A percentile compares a stretch with the other conserved stretches of the same genome.
These are phyloP conservation scores for Cyclotella kingstonii DNA, from an alignment of 108 stramenopile species.

Conservation along the genomic window DNA sequence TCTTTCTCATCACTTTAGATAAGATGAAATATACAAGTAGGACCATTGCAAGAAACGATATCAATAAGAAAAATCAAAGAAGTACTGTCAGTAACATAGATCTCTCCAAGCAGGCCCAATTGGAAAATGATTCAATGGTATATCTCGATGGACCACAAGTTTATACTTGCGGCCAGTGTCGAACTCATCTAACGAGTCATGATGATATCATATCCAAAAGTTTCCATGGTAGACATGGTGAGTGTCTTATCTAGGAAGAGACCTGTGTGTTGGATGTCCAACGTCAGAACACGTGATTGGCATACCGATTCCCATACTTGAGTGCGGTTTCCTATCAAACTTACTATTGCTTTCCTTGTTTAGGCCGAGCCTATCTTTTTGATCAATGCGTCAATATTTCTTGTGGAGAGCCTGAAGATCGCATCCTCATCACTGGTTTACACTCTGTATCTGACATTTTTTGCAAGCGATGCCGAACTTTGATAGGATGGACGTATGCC, in stretches of 20 bases:
- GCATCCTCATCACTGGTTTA: constrained; percentile 89
- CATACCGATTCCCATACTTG: background rate
- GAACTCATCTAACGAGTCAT: constrained; percentile 89
- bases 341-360: no score
- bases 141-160: constrained; percentile 88
- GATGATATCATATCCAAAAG: constrained; percentile 93
- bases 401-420: constrained; percentile 76
- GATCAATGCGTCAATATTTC: constrained; percentile 86
- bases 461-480: constrained; percentile 83
- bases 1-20: no score
- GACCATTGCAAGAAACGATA: no score
- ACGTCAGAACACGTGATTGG: no score
- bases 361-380: constrained; percentile 89
- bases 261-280: no score
- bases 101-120: constrained; percentile 46
- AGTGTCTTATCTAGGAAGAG: constrained; percentile 30
- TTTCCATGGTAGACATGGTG: constrained; percentile 92
- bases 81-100: constrained; percentile 6
- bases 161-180: constrained; percentile 85
- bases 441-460: constrained; percentile 92
- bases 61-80: background rate
- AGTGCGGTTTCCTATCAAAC: no score
- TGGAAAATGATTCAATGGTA: constrained; percentile 82
- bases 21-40: no score
- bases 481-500: constrained; percentile 95